Evolutionary conservation across 1,139 yeast species (phyloP).

Genomic region (Blastobotrys elegans): DNA sequence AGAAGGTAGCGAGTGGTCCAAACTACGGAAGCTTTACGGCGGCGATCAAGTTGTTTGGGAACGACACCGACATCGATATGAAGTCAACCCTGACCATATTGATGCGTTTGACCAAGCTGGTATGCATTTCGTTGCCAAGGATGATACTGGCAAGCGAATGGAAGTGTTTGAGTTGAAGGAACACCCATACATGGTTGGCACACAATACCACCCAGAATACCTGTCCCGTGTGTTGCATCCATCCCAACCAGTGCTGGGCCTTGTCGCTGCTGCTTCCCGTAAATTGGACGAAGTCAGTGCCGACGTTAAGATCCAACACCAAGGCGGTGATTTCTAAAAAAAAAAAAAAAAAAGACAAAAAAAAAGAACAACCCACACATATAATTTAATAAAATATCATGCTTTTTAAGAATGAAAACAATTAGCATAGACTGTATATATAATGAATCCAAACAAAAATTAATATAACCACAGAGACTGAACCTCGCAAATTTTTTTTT

Average conservation of each 20-base stretch:
- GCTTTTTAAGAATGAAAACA: too few relatives aligned
- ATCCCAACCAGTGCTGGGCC: constrained; percentile 91
- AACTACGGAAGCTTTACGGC: constrained; percentile 77
- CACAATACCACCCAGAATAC: constrained; percentile 98
- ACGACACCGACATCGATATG: constrained; percentile 99
- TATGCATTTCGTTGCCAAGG: constrained; percentile 85
- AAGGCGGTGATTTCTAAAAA: constrained; percentile 7
- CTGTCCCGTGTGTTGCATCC: constrained; percentile 95
- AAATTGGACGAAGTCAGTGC: constrained; percentile 53
- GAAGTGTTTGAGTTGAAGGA: constrained; percentile 76
- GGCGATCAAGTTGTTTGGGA: constrained; percentile 65
- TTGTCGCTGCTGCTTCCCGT: constrained; percentile 90
- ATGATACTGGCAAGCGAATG: constrained; percentile 86
- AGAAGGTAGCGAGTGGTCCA: constrained; percentile 61
- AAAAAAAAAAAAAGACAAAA: too few relatives aligned
- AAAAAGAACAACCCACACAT: too few relatives aligned
- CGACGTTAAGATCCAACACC: constrained; percentile 5
- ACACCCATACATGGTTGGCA: constrained; percentile 90
- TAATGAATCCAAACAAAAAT: neutral
- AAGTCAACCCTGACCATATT: constrained; percentile 83
- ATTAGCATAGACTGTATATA: too few relatives aligned
- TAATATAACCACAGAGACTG: neutral
- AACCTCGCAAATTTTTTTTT: neutral
- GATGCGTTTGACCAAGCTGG: constrained; percentile 69
- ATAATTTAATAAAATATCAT: too few relatives aligned